Percentiles rank a stretch among this genome's conserved stretches.
phyloP scores from a whole-genome alignment of 2,329 filamentous ascomycete genomes.

The Didymella pomorum region DNA sequence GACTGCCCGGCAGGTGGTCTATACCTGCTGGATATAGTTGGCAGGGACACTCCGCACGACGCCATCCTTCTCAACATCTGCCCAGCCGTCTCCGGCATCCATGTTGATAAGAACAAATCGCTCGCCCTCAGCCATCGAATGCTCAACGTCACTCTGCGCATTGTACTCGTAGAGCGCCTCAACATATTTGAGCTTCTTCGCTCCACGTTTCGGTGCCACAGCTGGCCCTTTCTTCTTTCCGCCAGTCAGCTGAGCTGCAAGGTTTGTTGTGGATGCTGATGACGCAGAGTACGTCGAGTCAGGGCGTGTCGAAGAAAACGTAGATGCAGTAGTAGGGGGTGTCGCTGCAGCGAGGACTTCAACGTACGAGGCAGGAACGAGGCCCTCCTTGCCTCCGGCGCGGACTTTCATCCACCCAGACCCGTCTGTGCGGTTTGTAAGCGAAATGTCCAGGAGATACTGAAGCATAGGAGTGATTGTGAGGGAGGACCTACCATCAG shows the following conservation, averaged over 20 bases:
- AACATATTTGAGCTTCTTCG: slow-evolving; percentile 93
- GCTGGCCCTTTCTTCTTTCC: slow-evolving; percentile 88
- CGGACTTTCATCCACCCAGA: slow-evolving; percentile 91
- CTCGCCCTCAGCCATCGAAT: slow-evolving; percentile 90
- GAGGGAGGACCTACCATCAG: slow-evolving; percentile 74
- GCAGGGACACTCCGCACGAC: slow-evolving; percentile 88
- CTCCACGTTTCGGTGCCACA: slow-evolving; percentile 87
- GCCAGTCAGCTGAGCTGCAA: slow-evolving; percentile 41
- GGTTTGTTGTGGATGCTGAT: slow-evolving; percentile 73
- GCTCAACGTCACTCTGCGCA: slow-evolving; percentile 84
- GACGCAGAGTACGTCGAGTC: slow-evolving; percentile 76
- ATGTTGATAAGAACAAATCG: slow-evolving; percentile 87
- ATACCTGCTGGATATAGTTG: slow-evolving; percentile 85
- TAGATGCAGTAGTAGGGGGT: slow-evolving; percentile 50
- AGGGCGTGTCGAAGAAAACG: slow-evolving; percentile 49
- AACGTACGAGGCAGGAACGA: slow-evolving; percentile 87
- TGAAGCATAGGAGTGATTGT: slow-evolving; percentile 27
- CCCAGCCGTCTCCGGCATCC: slow-evolving; percentile 94
- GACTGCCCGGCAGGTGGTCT: slow-evolving; percentile 29
- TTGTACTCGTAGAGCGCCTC: slow-evolving; percentile 93
- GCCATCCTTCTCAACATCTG: slow-evolving; percentile 92
- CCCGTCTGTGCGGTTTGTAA: slow-evolving; percentile 69
- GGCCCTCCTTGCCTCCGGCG: slow-evolving; percentile 75
- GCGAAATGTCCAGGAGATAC: slow-evolving; percentile 26
- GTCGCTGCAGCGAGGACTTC: slow-evolving; percentile 63